Evolutionary conservation across 73 alveolate species (phyloP).

Genomic region (Paramecium pentaurelia): DNA sequence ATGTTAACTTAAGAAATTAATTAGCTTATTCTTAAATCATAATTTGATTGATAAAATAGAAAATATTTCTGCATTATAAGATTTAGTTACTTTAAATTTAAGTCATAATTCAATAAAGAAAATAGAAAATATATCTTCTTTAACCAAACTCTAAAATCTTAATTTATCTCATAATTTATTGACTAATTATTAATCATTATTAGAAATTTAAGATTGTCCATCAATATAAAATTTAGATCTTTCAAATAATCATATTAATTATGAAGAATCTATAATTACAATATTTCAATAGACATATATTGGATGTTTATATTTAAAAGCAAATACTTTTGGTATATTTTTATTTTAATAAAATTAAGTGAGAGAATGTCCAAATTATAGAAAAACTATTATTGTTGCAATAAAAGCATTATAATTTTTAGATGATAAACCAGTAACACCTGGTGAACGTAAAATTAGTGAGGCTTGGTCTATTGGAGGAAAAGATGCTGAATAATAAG

Average conservation of each 20-base stretch:
- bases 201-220: conserved; percentile 78
- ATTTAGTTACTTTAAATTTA: conserved; percentile 76
- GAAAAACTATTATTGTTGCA: conserved; percentile 62
- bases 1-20: conserved; percentile 70
- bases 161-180: conserved; percentile 57
- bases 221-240: conserved; percentile 83
- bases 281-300: conserved; percentile 79
- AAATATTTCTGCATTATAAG: conserved; percentile 64
- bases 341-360: not conserved
- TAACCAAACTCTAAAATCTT: conserved; percentile 18
- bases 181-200: conserved; percentile 63
- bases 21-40: conserved; percentile 82
- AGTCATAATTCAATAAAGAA: conserved; percentile 89
- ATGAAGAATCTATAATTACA: conserved; percentile 52
- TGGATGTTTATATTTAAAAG: conserved; percentile 85
- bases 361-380: conserved; percentile 86
- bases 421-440: conserved; percentile 95
- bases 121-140: conserved; percentile 60
- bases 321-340: conserved; percentile 71
- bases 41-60: conserved; percentile 84
- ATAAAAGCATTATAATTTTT: conserved; percentile 80
- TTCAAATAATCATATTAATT: conserved; percentile 73
- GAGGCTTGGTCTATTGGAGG: conserved; percentile 94
- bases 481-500: conserved; percentile 86
- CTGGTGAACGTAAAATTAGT: conserved; percentile 90